Evolutionary conservation across 306 rosid species (phyloP).

Genomic region (Quercus agrifolia): DNA sequence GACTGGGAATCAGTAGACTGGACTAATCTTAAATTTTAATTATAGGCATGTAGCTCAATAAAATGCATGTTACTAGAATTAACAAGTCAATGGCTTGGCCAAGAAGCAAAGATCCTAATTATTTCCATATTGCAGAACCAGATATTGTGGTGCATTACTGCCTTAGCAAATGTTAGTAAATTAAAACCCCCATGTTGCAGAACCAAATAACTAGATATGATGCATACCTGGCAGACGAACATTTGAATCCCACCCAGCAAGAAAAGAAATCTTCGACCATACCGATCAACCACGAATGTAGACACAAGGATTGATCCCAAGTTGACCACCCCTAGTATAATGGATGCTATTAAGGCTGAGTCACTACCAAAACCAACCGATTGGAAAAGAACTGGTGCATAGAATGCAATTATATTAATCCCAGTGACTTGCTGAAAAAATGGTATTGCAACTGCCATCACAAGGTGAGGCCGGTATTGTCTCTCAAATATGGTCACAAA

Average conservation of each 20-base stretch:
- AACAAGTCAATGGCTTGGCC: too few species aligned
- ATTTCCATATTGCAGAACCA: too few species aligned
- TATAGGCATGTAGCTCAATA: too few species aligned
- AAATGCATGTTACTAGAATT: too few species aligned
- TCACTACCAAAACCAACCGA: slow-evolving; percentile 59
- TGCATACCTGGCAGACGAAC: slow-evolving; percentile 47
- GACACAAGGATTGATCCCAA: slow-evolving; percentile 44
- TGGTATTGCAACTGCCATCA: slow-evolving; percentile 46
- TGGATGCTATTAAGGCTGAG: slow-evolving; percentile 50
- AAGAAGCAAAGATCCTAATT: too few species aligned
- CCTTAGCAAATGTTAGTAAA: too few species aligned
- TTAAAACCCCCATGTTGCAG: not conserved
- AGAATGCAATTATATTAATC: slow-evolving; percentile 65
- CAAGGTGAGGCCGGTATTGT: slow-evolving; percentile 63
- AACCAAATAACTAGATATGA: not conserved
- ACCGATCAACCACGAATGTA: slow-evolving; percentile 52
- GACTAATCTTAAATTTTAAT: too few species aligned
- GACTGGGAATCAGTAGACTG: too few species aligned
- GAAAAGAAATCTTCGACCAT: slow-evolving; percentile 63
- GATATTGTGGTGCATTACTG: too few species aligned
- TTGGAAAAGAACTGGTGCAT: slow-evolving; percentile 66
- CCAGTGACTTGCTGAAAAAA: slow-evolving; percentile 64
- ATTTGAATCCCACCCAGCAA: slow-evolving; percentile 57
- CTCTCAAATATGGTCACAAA: slow-evolving; percentile 45
- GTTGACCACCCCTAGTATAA: slow-evolving; percentile 55